Percentiles rank a stretch among this genome's conserved stretches.
phyloP scores from a whole-genome alignment of 2,329 filamentous ascomycete species.

The Sarocladiaceae sp. region DNA sequence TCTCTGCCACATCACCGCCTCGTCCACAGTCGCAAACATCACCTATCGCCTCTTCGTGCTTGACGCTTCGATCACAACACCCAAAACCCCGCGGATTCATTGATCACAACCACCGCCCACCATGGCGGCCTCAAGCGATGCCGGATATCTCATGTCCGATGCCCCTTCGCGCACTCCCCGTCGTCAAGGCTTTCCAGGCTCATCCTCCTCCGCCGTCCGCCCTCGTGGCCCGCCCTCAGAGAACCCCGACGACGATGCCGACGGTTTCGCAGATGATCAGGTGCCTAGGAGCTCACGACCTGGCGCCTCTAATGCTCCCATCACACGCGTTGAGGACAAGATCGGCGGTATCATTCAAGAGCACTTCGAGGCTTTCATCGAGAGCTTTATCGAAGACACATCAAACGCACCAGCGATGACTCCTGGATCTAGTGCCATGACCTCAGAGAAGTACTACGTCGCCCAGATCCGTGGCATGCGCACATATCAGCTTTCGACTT shows the following conservation, averaged over 20 bases:
- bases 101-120: background rate
- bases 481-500: conserved; percentile 71
- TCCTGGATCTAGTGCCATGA: conserved; percentile 65
- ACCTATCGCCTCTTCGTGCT: too few relatives aligned
- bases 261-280: conserved; percentile 62
- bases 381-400: conserved; percentile 47
- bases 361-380: conserved; percentile 76
- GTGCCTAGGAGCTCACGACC: conserved; percentile 48
- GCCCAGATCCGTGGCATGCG: conserved; percentile 78
- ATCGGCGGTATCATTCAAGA: conserved; percentile 71
- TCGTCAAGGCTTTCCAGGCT: conserved; percentile 41
- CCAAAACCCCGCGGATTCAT: background rate
- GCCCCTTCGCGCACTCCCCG: conserved; percentile 37
- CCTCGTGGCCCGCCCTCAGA: conserved; percentile 60
- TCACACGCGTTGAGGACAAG: conserved; percentile 71
- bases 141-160: conserved; percentile 55
- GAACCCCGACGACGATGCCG: conserved; percentile 50
- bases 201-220: conserved; percentile 49
- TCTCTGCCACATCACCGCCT: conserved; percentile 9
- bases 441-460: conserved; percentile 79
- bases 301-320: conserved; percentile 36
- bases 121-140: conserved; percentile 53
- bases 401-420: conserved; percentile 33
- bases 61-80: too few relatives aligned
- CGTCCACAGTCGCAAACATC: too few relatives aligned